These are phyloP conservation scores for Astrephomene gubernaculifera DNA, from an alignment of 139 green algal genomes.

Conservation along the genomic window DNA sequence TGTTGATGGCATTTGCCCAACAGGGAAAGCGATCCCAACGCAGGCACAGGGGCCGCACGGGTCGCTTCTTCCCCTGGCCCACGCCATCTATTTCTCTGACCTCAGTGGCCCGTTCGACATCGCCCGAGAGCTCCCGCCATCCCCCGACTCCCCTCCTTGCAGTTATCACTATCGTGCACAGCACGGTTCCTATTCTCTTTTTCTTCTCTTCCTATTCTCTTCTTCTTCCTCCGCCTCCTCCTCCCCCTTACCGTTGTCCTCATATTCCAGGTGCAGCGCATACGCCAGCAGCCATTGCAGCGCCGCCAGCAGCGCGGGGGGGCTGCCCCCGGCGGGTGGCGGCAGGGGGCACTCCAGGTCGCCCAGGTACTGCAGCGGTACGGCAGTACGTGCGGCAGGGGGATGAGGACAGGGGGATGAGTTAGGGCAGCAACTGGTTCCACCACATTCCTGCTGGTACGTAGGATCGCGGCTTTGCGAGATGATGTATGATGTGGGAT, in stretches of 20 bases:
- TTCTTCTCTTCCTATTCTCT: no score
- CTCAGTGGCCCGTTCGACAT: background rate
- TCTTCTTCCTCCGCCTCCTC: no score
- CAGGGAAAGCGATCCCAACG: no score
- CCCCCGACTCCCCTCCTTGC: background rate
- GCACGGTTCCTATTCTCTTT: background rate
- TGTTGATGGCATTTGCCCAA: no score
- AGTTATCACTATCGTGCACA: background rate
- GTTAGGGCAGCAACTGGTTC: background rate
- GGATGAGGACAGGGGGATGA: background rate
- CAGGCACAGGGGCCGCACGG: no score
- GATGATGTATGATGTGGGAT: background rate
- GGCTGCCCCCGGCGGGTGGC: no score
- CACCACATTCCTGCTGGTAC: background rate
- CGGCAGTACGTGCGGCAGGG: background rate
- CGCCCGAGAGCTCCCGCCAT: background rate
- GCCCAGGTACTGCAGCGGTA: conserved; percentile 1
- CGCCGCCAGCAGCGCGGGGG: background rate
- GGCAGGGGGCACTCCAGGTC: conserved; percentile 35
- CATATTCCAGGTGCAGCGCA: conserved; percentile 28
- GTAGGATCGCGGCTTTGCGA: background rate
- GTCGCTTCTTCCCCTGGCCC: no score
- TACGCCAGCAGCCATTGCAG: conserved; percentile 37
- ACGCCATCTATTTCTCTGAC: background rate
- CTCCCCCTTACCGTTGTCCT: conserved; percentile 44